Evolutionary conservation across 2,329 filamentous ascomycete genomes (phyloP).

Genomic region (Fusarium sp.): DNA sequence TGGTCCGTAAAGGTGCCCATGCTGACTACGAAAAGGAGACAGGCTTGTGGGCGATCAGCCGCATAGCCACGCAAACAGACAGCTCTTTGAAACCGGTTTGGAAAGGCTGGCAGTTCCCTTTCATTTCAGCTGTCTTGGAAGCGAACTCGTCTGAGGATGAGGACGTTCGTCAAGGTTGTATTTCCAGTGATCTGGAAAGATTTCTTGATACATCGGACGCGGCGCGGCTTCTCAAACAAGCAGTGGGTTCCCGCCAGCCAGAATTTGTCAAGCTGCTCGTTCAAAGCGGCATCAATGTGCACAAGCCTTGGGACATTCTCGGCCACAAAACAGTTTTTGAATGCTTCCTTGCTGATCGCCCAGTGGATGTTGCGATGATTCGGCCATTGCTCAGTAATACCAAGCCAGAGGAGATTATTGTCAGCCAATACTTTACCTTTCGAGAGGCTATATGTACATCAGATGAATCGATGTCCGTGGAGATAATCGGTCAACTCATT

Average conservation of each 20-base stretch:
- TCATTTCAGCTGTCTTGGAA: slow-evolving; percentile 25
- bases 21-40: slow-evolving; percentile 34
- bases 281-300: slow-evolving; percentile 23
- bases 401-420: slow-evolving; percentile 17
- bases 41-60: slow-evolving; percentile 33
- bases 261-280: slow-evolving; percentile 30
- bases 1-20: slow-evolving; percentile 33
- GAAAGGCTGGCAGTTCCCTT: slow-evolving; percentile 34
- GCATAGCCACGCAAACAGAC: slow-evolving; percentile 19
- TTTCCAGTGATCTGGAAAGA: background rate
- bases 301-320: slow-evolving; percentile 15
- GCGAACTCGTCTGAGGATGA: background rate
- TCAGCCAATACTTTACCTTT: slow-evolving; percentile 35
- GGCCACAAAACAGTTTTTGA: slow-evolving; percentile 30
- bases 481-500: slow-evolving; percentile 27
- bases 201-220: slow-evolving; percentile 27
- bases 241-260: slow-evolving; percentile 16
- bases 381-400: slow-evolving; percentile 26
- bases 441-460: slow-evolving; percentile 9
- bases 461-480: slow-evolving; percentile 5
- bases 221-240: slow-evolving; percentile 20
- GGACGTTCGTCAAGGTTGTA: background rate
- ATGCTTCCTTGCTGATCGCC: slow-evolving; percentile 15
- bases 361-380: slow-evolving; percentile 20
- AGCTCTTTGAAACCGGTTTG: slow-evolving; percentile 3